Conservation (phyloP, 805 yeast genomes). For the Kodamaea sagamina region DNA sequence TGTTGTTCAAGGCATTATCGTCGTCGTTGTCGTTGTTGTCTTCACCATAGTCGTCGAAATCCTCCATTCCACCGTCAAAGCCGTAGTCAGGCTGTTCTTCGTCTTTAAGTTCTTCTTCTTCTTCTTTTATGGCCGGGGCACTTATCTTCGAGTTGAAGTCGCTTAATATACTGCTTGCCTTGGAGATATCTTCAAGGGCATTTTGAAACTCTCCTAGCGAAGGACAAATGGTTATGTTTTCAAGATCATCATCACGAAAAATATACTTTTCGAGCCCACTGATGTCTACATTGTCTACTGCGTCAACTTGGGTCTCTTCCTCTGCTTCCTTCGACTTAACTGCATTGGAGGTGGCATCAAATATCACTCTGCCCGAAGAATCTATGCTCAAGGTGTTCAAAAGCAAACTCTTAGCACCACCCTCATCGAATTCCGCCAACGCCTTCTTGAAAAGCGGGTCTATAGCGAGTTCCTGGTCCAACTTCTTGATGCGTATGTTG, state of each 20-base stretch:
- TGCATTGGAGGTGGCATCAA: constrained; percentile 57
- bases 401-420: constrained; percentile 72
- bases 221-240: constrained; percentile 59
- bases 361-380: constrained; percentile 55
- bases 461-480: constrained; percentile 64
- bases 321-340: constrained; percentile 16
- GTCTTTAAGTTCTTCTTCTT: constrained; percentile 21
- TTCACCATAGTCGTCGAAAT: constrained; percentile 18
- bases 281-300: constrained; percentile 21
- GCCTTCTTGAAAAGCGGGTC: constrained; percentile 79
- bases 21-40: constrained; percentile 12
- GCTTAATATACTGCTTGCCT: constrained; percentile 48
- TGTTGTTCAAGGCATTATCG: constrained; percentile 11
- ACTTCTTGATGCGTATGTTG: constrained; percentile 50
- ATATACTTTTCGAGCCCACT: constrained; percentile 23
- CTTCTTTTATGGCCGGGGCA: constrained; percentile 29
- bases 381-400: constrained; percentile 63
- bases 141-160: constrained; percentile 41
- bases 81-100: constrained; percentile 18
- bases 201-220: constrained; percentile 62
- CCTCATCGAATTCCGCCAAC: constrained; percentile 77
- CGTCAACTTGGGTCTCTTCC: constrained; percentile 13
- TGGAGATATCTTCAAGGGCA: constrained; percentile 56
- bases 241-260: constrained; percentile 24
- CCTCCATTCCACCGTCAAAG: constrained; percentile 21